Conservation (phyloP, 202 grass and related monocot species). For the Schoenoplectus triqueter region DNA sequence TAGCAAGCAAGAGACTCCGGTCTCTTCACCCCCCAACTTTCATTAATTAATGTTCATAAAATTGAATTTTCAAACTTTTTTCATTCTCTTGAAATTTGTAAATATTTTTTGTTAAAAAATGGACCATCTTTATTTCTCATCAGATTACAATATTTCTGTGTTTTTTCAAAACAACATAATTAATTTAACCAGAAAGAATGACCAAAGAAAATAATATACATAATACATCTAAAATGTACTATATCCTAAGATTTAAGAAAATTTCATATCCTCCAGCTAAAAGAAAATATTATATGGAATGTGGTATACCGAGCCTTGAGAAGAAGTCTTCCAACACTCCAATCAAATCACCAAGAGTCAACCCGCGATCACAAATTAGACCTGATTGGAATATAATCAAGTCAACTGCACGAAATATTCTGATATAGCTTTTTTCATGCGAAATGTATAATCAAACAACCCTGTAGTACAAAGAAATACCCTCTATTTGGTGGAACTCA, state of each 20-base stretch:
- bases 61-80: background rate
- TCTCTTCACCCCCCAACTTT: background rate
- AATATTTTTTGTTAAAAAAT: background rate
- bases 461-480: conserved; percentile 36
- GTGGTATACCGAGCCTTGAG: conserved; percentile 63
- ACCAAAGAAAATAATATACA: background rate
- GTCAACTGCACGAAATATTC: conserved; percentile 11
- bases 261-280: background rate
- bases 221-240: background rate
- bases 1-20: background rate
- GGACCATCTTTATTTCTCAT: background rate
- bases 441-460: conserved; percentile 31
- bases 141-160: background rate
- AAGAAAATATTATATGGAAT: background rate
- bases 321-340: conserved; percentile 97
- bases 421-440: background rate
- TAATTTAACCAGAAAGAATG: conserved; percentile 2
- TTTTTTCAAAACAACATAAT: background rate
- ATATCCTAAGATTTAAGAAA: background rate
- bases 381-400: conserved; percentile 54
- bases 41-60: background rate
- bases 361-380: conserved; percentile 87
- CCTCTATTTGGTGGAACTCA: conserved; percentile 98
- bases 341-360: conserved; percentile 89
- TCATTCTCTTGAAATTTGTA: background rate